Evolutionary conservation across 78 protist species (phyloP).

Genomic region (Speleostelium caveatum): DNA sequence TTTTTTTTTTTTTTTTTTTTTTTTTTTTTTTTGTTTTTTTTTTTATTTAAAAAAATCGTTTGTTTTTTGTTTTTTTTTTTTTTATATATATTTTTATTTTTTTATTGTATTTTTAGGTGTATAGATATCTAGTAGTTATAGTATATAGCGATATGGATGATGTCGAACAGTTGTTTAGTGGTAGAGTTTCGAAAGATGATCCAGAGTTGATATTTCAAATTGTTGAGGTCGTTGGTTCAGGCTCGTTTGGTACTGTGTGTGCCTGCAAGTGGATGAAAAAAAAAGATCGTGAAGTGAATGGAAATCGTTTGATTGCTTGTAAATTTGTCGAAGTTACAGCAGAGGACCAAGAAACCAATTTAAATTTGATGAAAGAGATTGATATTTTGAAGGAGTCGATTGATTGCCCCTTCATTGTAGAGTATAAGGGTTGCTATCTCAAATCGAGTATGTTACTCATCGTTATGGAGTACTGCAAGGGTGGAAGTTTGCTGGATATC

Average conservation of each 20-base stretch:
- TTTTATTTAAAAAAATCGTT: neutral
- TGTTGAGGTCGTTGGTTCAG: conserved; percentile 69
- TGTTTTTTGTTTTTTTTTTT: neutral
- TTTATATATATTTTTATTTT: neutral
- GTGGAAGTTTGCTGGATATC: conserved; percentile 58
- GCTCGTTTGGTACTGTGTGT: conserved; percentile 78
- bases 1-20: neutral
- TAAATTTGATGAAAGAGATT: conserved; percentile 65
- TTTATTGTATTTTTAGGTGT: neutral
- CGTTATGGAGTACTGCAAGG: conserved; percentile 80
- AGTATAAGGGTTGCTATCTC: conserved; percentile 77
- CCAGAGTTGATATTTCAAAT: conserved; percentile 75
- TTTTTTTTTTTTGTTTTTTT: neutral
- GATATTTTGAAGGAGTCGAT: conserved; percentile 67
- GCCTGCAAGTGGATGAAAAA: conserved; percentile 77
- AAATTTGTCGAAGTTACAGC: conserved; percentile 62
- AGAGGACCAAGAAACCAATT: conserved; percentile 57
- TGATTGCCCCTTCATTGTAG: conserved; percentile 79
- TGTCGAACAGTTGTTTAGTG: conserved; percentile 46
- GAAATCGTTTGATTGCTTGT: conserved; percentile 61
- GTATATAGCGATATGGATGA: neutral
- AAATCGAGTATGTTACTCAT: conserved; percentile 56
- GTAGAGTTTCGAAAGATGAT: conserved; percentile 71
- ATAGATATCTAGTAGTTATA: too few relatives aligned
- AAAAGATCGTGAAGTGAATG: conserved; percentile 60